Evolutionary conservation across 345 rosid species (phyloP), one percentile per base, ranked within the genome.

Genomic region (Salix arbutifolia): DNA sequence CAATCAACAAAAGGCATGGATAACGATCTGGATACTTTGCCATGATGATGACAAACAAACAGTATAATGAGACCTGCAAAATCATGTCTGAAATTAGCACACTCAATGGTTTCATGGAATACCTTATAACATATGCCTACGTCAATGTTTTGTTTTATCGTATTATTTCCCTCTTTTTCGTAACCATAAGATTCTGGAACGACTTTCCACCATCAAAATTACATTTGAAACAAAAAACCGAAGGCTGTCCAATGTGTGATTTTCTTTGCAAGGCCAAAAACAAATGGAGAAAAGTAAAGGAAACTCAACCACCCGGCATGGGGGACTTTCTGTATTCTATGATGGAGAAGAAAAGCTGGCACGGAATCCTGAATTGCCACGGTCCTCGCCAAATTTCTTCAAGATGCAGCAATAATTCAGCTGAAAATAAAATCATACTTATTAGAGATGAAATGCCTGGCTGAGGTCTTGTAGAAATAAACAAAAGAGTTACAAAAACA

Each of bases 391-490:
- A 71, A 82, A 75, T 81, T 85, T 87, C 88, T 87, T 91, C 87
- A 89, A 28, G 71, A 91, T 78, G 67, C 84, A 81, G 87, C 91
- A 91, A 87, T 91, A 92, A 73, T 92, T 92, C 71, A 91, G 26
- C 97, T 92, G 88, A 60, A 46, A 83, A 72, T 65, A 76, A 66
- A 75, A 76, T 31, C 23, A 79, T 68, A 46, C 60, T 72, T 42
- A 66, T 72, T 67, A 80, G 80, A 65, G 35, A 79, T 71, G 35
- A 74, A 66, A 74, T 53, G 71, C 17, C 26, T 64, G 6, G 69
- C 38, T 8, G 6, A 18, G 9, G 10, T 62, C 56, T 4, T 6
- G 16, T 33, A 40, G 26, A 60, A 25, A 64, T 40, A 75, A 35
- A 44, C 38, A 46, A 16, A 48, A 25, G 35, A 70, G 37, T 35